Percentiles rank a stretch among this genome's conserved stretches.
These are phyloP conservation scores for Microbotryum saponariae DNA, from an alignment of 1,284 basidiomycete genomes.

Conservation along the genomic window DNA sequence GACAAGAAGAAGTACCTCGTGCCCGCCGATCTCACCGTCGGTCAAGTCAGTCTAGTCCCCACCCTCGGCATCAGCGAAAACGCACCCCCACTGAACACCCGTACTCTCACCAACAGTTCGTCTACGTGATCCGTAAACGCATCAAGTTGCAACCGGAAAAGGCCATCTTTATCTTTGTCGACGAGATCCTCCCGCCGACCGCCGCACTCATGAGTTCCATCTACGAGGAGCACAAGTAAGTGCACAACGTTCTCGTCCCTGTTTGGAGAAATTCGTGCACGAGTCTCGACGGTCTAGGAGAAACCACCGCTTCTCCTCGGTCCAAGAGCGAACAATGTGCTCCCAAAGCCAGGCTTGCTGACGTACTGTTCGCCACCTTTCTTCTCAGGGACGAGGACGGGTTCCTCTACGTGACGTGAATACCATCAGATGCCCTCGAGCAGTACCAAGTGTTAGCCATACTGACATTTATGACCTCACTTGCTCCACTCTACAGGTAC, in stretches of 20 bases:
- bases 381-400: conserved; percentile 79
- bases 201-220: conserved; percentile 98
- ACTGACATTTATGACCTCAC: neutral
- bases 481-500: conserved; percentile 52
- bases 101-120: conserved; percentile 66
- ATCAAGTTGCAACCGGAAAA: conserved; percentile 99
- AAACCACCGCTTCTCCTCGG: neutral
- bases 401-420: conserved; percentile 56
- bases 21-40: conserved; percentile 90
- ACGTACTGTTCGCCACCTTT: too few species aligned
- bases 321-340: too few species aligned
- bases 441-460: neutral
- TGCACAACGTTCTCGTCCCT: conserved; percentile 26
- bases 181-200: conserved; percentile 95
- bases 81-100: neutral
- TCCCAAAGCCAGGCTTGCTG: neutral
- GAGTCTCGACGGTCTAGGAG: neutral
- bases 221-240: conserved; percentile 98
- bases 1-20: conserved; percentile 99
- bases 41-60: conserved; percentile 20
- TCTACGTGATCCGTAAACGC: conserved; percentile 98
- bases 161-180: conserved; percentile 98
- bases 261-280: neutral
- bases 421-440: neutral
- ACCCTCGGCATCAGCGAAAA: neutral